A percentile compares a stretch with the other conserved stretches of the same genome.
These are phyloP conservation scores for Bauhinia variegata DNA, from an alignment of 306 rosid genomes.

Conservation along the genomic window DNA sequence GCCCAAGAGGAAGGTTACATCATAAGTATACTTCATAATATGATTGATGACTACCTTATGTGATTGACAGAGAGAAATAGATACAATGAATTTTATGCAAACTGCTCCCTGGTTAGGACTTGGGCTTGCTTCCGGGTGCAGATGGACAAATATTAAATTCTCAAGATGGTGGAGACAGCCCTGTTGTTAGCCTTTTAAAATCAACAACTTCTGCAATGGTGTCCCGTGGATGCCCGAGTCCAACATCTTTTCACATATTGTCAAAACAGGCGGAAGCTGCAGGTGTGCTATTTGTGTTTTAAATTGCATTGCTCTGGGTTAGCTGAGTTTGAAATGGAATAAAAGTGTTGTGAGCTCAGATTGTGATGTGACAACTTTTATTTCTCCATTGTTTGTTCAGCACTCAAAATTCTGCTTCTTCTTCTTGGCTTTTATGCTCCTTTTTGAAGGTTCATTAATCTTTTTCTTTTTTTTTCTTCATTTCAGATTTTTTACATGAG, in stretches of 20 bases:
- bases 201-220: conserved; percentile 76
- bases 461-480: too few species aligned
- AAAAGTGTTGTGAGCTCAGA: neutral
- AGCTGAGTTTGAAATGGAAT: conserved; percentile 14
- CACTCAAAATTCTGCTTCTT: neutral
- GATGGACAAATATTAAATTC: conserved; percentile 87
- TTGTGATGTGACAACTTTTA: too few species aligned
- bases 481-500: conserved; percentile 87
- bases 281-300: conserved; percentile 56
- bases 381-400: too few species aligned
- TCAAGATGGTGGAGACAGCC: conserved; percentile 91
- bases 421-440: conserved; percentile 8
- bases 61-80: conserved; percentile 81
- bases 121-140: conserved; percentile 89
- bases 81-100: conserved; percentile 89
- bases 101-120: conserved; percentile 97
- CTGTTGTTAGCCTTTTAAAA: conserved; percentile 84
- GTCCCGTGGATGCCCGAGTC: conserved; percentile 74
- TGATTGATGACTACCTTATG: conserved; percentile 5
- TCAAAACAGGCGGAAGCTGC: conserved; percentile 99
- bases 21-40: neutral
- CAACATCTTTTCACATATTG: conserved; percentile 73
- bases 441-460: neutral
- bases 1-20: too few species aligned
- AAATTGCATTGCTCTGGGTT: conserved; percentile 20